phyloP scores from a whole-genome alignment of 257 asterid species.

The Nyctanthes arbortristis region DNA sequence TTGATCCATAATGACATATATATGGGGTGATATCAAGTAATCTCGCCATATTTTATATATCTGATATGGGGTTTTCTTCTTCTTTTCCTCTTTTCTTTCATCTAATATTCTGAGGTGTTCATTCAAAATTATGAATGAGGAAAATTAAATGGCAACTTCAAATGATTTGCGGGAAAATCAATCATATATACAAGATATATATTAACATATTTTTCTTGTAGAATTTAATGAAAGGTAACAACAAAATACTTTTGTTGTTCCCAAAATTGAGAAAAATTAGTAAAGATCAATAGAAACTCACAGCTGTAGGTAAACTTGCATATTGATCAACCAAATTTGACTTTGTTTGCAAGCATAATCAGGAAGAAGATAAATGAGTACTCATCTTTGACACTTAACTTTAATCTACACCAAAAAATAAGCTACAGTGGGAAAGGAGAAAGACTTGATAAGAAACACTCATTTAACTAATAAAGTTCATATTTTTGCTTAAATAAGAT shows the following conservation, averaged over 20 bases:
- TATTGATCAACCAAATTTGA: slow-evolving; percentile 24
- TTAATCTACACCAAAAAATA: slow-evolving; percentile 15
- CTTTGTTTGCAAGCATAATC: not conserved
- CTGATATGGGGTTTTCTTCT: not conserved
- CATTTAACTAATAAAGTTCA: no score
- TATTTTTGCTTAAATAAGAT: no score
- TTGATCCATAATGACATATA: not conserved
- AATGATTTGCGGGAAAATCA: no score
- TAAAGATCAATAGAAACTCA: slow-evolving; percentile 34
- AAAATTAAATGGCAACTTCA: no score
- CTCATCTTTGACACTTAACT: slow-evolving; percentile 6
- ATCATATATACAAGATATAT: not conserved
- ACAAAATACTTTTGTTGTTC: not conserved
- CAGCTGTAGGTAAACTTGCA: slow-evolving; percentile 17
- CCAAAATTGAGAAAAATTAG: not conserved
- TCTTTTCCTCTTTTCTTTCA: not conserved
- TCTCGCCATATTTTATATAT: not conserved
- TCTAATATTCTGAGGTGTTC: not conserved
- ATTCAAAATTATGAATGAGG: no score
- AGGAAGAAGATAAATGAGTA: slow-evolving; percentile 1
- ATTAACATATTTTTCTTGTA: slow-evolving; percentile 3
- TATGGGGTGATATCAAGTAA: not conserved
- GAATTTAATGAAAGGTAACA: not conserved
- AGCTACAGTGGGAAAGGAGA: not conserved
- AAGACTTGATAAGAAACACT: slow-evolving; percentile 9